phyloP scores from a whole-genome alignment of 2,329 filamentous ascomycete genomes.

The Monilinia fructicola region DNA sequence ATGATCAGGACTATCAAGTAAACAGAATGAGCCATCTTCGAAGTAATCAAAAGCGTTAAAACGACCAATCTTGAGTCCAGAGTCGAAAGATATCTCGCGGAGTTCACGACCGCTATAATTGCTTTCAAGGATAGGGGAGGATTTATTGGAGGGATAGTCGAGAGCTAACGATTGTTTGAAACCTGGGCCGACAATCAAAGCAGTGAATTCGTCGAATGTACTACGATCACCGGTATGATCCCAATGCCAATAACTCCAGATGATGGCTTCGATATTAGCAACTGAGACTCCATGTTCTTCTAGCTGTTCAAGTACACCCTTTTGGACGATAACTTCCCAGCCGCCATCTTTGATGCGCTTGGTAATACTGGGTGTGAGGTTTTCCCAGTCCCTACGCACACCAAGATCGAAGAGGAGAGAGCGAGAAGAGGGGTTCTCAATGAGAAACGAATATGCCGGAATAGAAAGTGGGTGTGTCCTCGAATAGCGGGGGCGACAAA shows the following conservation, averaged over 20 bases:
- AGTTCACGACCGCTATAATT: conserved; percentile 45
- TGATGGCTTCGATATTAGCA: conserved; percentile 41
- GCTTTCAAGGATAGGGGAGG: conserved; percentile 44
- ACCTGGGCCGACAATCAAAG: conserved; percentile 49
- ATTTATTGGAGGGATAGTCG: conserved; percentile 46
- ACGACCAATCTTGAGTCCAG: conserved; percentile 45
- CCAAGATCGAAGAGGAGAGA: conserved; percentile 44
- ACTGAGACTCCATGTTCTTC: conserved; percentile 42
- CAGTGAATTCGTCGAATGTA: conserved; percentile 45
- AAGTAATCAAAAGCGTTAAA: conserved; percentile 55
- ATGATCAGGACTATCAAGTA: conserved; percentile 47
- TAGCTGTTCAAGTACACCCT: conserved; percentile 46
- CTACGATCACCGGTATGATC: conserved; percentile 48
- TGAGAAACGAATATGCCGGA: conserved; percentile 49
- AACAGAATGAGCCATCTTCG: conserved; percentile 55
- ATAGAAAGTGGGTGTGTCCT: conserved; percentile 42
- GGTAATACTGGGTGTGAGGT: conserved; percentile 40
- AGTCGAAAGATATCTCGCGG: conserved; percentile 40
- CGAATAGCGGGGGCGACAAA: conserved; percentile 39
- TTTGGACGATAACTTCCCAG: conserved; percentile 44
- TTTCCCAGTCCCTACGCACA: conserved; percentile 46
- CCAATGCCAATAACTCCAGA: conserved; percentile 44
- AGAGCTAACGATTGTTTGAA: conserved; percentile 46
- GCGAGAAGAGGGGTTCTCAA: conserved; percentile 45
- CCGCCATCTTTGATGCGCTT: conserved; percentile 39